Evolutionary conservation across 352 stramenopile genomes (phyloP), one percentile per base, ranked within the genome.

Genomic region (Phytopythium cucurbitacearum): DNA sequence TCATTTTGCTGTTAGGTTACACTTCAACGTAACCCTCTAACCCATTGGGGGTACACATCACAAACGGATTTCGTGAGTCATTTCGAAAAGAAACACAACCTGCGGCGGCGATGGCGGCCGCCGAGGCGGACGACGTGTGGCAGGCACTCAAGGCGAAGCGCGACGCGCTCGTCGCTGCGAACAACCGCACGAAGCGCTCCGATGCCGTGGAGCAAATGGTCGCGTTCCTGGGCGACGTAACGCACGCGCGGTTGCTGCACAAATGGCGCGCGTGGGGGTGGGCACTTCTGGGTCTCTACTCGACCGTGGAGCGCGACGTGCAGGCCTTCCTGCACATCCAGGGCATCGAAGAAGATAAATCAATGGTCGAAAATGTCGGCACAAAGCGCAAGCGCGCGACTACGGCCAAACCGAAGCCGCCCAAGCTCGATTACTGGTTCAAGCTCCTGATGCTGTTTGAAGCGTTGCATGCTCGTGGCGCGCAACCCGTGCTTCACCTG

Each of bases 241-340:
- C 50, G 38, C 64, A 57, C 36, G 79, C 79, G 15, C 62, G 75
- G 43, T 64, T 74, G 40, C 67, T 94, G 42, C 80, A 88, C 59
- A 81, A 80, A 48, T 94, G 80, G 83, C 73, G 73, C 48, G 71
- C 62, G 8, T 94, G 83, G 83, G 78, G 79, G 5, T 69, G 76
- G 47, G 43, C 91, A 34, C 60, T 91, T 35, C 69, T 63, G 7
- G 71, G 55, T 39, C 41, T 89, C 8, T 61, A 91, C 38, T 50
- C 71, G 16, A 67, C 72, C 8, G 54, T 94, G 5, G 71, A 76
- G 41, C 50, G 41, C 32, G 79, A 94, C 13, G 56, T 76, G 52
- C 63, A 76, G 36, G 34, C 38, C 45, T 89, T 75, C 39, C 57
- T 89, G 34, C 51, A 53, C 5, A 35, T 66, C 0, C 48, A 36